Evolutionary conservation across 1,284 basidiomycete species (phyloP).

Genomic region (Irpex sp.): DNA sequence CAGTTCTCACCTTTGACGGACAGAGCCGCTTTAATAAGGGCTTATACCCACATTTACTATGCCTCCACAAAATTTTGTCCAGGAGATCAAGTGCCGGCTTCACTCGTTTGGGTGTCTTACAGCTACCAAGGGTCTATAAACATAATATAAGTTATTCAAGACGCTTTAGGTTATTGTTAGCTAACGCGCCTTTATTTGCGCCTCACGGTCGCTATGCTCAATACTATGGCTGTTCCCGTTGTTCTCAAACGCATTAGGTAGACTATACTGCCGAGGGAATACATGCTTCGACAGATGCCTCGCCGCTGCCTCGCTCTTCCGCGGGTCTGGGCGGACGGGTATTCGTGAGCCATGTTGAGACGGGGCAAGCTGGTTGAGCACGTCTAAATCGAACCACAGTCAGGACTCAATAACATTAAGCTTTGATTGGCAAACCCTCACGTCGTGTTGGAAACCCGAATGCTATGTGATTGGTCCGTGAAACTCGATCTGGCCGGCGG

Average conservation of each 20-base stretch:
- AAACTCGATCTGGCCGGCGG: conserved; percentile 60
- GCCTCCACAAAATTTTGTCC: conserved; percentile 73
- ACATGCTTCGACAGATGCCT: conserved; percentile 85
- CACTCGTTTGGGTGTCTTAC: conserved; percentile 82
- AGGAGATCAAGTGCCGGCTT: conserved; percentile 62
- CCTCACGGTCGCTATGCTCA: conserved; percentile 73
- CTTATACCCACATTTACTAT: conserved; percentile 78
- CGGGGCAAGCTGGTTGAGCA: conserved; percentile 59
- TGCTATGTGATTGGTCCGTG: conserved; percentile 51
- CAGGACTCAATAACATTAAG: background rate
- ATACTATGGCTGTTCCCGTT: conserved; percentile 36
- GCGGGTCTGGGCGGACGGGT: background rate
- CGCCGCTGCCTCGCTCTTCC: conserved; percentile 45
- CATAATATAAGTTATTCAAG: too few species aligned
- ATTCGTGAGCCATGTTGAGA: conserved; percentile 40
- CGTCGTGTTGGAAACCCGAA: conserved; percentile 79
- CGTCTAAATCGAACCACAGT: conserved; percentile 34
- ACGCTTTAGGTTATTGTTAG: too few species aligned
- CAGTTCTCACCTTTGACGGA: conserved; percentile 63
- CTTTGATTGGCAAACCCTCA: conserved; percentile 38
- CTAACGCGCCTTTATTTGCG: conserved; percentile 72
- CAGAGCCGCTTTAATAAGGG: conserved; percentile 73
- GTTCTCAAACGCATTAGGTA: conserved; percentile 65
- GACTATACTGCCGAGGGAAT: conserved; percentile 82
- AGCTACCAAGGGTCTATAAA: conserved; percentile 49